Evolutionary conservation across 495 filamentous ascomycete genomes (phyloP), one percentile per base, ranked within the genome.

Genomic region (Trichocladium uniseriatum): DNA sequence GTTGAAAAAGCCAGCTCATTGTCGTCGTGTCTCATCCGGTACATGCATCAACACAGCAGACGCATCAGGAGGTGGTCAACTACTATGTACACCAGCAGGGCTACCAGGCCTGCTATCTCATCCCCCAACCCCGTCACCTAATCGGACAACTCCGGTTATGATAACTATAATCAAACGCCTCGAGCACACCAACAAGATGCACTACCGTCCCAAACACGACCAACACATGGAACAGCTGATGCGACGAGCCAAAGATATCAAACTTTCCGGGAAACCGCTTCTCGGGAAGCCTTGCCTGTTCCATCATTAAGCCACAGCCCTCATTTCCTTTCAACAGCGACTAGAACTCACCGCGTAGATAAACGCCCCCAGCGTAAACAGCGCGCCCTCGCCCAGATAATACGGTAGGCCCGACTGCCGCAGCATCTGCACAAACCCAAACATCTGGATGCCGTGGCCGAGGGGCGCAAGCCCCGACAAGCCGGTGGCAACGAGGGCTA

Each of bases 401-500:
- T 21, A 39, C 16, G 38, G 18, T 8, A 39, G 20, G 9, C 38
- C 38, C 16, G 38, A 39, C 14, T 39, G 38, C 18, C 14, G 6
- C 7, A 39, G 7, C 38, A 39, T 39, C 19, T 39, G 38, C 18
- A 8, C 6, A 6, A 19, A 45, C 13, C 27, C 27, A 21, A 45
- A 45, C 27, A 29, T 45, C 19, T 32, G 6, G 36, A 39, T 39
- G 5, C 43, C 43, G 43, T 59, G 53, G 19, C 48, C 43, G 18
- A 59, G 31, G 15, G 59, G 59, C 9, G 45, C 64, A 61, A 39
- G 86, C 39, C 15, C 87, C 77, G 6, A 87, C 83, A 53, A 86
- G 68, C 87, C 87, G 75, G 89, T 86, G 29, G 73, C 72, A 28
- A 90, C 78, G 65, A 92, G 92, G 81, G 89, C 86, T 45, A 69